Evolutionary conservation across 352 stramenopile genomes (phyloP).

Genomic region (Hyphochytrium catenoides): DNA sequence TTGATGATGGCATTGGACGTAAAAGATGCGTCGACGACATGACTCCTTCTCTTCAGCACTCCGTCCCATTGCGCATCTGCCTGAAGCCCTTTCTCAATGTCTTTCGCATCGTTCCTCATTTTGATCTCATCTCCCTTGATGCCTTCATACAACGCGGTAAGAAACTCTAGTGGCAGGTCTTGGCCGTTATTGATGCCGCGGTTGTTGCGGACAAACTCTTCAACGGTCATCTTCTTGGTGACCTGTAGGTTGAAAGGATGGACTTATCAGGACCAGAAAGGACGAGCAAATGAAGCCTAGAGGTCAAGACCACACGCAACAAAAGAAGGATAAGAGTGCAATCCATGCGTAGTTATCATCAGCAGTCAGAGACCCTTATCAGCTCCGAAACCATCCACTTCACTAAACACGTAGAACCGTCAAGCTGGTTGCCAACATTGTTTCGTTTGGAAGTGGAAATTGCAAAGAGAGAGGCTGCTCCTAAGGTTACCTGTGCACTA

Average conservation of each 20-base stretch:
- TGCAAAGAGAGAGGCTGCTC: neutral
- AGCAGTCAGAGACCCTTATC: no score
- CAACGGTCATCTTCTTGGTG: constrained; percentile 57
- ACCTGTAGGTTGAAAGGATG: no score
- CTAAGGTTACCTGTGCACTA: constrained; percentile 18
- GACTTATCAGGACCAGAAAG: no score
- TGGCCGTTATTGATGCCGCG: constrained; percentile 50
- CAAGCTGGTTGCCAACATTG: no score
- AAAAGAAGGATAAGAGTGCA: no score
- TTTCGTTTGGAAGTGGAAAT: constrained; percentile 18
- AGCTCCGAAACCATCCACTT: no score
- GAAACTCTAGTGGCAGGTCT: constrained; percentile 36
- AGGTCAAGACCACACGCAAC: no score
- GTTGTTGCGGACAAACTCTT: constrained; percentile 65
- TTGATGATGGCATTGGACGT: constrained; percentile 56
- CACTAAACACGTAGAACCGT: no score
- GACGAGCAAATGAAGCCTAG: no score
- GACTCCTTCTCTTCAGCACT: constrained; percentile 52
- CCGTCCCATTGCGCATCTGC: constrained; percentile 65
- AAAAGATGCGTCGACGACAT: constrained; percentile 57
- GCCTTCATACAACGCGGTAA: constrained; percentile 45
- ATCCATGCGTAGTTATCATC: no score
- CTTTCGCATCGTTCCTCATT: constrained; percentile 60
- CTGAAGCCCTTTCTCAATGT: constrained; percentile 31
- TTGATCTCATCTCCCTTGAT: constrained; percentile 56